phyloP scores from a whole-genome alignment of 805 yeast genomes.

The Cyberlindnera japonica region DNA sequence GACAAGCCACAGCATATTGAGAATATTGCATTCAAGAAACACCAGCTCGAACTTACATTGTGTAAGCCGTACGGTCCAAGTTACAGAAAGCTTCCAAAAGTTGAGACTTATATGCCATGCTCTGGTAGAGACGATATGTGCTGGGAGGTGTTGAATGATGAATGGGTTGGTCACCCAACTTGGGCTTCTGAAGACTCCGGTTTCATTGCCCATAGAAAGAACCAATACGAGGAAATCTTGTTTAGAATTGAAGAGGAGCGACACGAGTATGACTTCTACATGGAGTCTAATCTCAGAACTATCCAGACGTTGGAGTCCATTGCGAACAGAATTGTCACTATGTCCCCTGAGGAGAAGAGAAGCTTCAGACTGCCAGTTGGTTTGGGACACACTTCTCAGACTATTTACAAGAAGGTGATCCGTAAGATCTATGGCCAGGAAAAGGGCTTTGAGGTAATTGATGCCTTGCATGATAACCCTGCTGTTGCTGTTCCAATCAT shows the following conservation, averaged over 20 bases:
- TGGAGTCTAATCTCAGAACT: conserved; percentile 92
- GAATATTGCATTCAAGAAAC: conserved; percentile 82
- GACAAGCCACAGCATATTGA: conserved; percentile 85
- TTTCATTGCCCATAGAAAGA: conserved; percentile 96
- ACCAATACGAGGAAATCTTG: conserved; percentile 94
- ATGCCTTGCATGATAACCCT: conserved; percentile 93
- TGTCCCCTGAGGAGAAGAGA: conserved; percentile 87
- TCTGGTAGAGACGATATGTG: conserved; percentile 99
- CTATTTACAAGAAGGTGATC: conserved; percentile 90
- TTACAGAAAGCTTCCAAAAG: conserved; percentile 85
- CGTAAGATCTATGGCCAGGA: conserved; percentile 91
- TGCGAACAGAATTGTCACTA: conserved; percentile 87
- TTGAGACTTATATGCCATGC: conserved; percentile 95
- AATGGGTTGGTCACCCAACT: conserved; percentile 99
- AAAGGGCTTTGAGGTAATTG: conserved; percentile 93
- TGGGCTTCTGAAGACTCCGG: conserved; percentile 99
- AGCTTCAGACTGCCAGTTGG: conserved; percentile 88
- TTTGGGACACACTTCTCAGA: conserved; percentile 83
- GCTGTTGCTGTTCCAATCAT: conserved; percentile 94
- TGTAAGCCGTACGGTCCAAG: conserved; percentile 97
- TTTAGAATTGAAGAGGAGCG: conserved; percentile 97
- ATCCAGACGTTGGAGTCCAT: conserved; percentile 94
- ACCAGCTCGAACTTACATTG: conserved; percentile 80
- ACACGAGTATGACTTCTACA: conserved; percentile 92
- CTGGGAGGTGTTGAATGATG: conserved; percentile 97